A percentile compares a stretch with the other conserved stretches of the same genome.
Conservation (phyloP, 495 filamentous ascomycete genomes). For the Sphaerosporella brunnea region DNA sequence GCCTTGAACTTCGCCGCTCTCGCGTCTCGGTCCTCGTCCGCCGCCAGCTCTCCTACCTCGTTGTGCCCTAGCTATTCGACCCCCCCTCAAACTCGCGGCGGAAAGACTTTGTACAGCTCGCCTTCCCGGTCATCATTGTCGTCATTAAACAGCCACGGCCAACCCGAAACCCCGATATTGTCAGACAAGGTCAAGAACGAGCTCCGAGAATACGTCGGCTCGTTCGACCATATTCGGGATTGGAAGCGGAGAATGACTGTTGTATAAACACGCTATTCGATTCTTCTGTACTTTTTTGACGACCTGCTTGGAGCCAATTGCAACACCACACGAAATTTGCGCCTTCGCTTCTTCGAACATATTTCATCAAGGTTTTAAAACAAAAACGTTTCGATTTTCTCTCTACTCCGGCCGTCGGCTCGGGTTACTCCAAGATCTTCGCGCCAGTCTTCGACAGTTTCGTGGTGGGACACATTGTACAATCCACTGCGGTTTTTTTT, state of each 20-base stretch:
- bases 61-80: constrained; percentile 25
- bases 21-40: constrained; percentile 13
- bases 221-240: constrained; percentile 66
- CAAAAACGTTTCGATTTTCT: neutral
- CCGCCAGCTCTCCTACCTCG: constrained; percentile 18
- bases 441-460: neutral
- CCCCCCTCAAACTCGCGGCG: constrained; percentile 27
- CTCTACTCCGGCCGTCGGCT: neutral
- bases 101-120: constrained; percentile 28
- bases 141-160: constrained; percentile 50
- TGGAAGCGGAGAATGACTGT: constrained; percentile 40
- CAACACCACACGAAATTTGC: too few relatives aligned
- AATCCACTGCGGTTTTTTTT: neutral
- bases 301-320: neutral
- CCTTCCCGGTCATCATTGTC: constrained; percentile 72
- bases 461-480: neutral
- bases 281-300: neutral
- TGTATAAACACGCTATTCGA: constrained; percentile 2
- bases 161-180: constrained; percentile 38
- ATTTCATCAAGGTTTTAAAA: neutral
- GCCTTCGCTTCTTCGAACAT: neutral
- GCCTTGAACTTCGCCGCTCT: constrained; percentile 43
- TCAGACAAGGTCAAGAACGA: constrained; percentile 63
- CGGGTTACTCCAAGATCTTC: neutral
- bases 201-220: constrained; percentile 67